These are phyloP conservation scores for Lactarius hengduanensis DNA, from an alignment of 768 basidiomycete genomes.

Conservation along the genomic window DNA sequence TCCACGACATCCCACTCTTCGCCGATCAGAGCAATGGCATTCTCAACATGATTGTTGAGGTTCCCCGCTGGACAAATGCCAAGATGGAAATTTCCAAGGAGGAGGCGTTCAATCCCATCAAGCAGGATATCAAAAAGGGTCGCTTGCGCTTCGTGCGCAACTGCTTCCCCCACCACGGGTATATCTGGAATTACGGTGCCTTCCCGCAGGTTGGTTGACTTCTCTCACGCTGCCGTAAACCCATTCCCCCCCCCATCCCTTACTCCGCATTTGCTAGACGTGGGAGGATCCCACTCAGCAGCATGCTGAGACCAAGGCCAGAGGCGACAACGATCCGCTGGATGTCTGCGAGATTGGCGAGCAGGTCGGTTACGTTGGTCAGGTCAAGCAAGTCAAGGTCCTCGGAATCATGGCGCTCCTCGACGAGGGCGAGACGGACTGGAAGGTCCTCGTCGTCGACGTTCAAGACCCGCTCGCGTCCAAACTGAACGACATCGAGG, in stretches of 20 bases:
- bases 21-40: slow-evolving; percentile 93
- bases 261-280: slow-evolving; percentile 52
- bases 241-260: slow-evolving; percentile 18
- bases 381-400: slow-evolving; percentile 99
- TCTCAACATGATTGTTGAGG: slow-evolving; percentile 98
- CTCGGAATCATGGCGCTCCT: slow-evolving; percentile 99
- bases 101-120: slow-evolving; percentile 99
- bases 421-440: slow-evolving; percentile 99
- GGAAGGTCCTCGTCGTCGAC: slow-evolving; percentile 99
- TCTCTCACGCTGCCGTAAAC: not conserved
- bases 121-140: slow-evolving; percentile 98
- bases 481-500: slow-evolving; percentile 98
- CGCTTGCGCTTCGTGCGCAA: slow-evolving; percentile 96
- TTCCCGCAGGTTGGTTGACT: slow-evolving; percentile 81
- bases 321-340: slow-evolving; percentile 98
- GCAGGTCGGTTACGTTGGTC: slow-evolving; percentile 94
- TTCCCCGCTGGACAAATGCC: slow-evolving; percentile 99
- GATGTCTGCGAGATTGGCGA: slow-evolving; percentile 99
- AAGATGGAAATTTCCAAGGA: slow-evolving; percentile 99
- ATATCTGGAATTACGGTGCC: slow-evolving; percentile 99
- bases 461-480: slow-evolving; percentile 92
- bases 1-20: slow-evolving; percentile 98
- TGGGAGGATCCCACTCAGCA: slow-evolving; percentile 91
- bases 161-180: slow-evolving; percentile 99
- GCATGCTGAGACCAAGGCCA: slow-evolving; percentile 97